Evolutionary conservation across 371 early-diverging fungal species (phyloP), one percentile per base, ranked within the genome.

Genomic region (Coemansia linderi): DNA sequence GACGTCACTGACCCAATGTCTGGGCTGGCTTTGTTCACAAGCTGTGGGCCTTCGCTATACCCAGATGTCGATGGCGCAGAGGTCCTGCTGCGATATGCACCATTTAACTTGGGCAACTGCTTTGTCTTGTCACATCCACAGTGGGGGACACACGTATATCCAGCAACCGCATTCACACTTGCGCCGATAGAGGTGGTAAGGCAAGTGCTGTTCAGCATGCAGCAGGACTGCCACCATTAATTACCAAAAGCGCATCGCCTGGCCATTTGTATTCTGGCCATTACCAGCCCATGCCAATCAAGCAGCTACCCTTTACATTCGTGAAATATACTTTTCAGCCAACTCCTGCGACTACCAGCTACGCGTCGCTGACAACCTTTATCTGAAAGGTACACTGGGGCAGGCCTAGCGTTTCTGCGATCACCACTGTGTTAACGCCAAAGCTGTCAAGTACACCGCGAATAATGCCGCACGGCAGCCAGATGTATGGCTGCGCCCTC

Each of bases 311-410:
- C n/a, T 4, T n/a, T 46, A 46, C 46, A 46, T 46, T 46, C 22
- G 2, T 22, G 5, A 46, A 19, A 46, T 8, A 19, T 52, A 27
- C 12, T 29, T 27, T 7, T 12, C 19, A n/a, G 19, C 15, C 27
- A 31, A 27, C 5, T 6, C 27, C 9, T 31, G 2, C 54, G 22
- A 19, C 13, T 22, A n/a, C 37, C 37, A 38, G 46, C 33, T 59
- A 71, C 19, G 70, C 71, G 33, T 65, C 65, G 9, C 65, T 65
- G 10, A 88, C 87, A 44, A 91, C 89, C 68, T 93, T 93, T 82
- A 95, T 92, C 79, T 95, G 94, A 74, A 95, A 95, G 48, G 93
- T 91, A 90, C 95, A 95, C 86, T 94, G 93, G 31, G 97, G 97
- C 22, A 95, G 80, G 40, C 85, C 87, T 8, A 90, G 84, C 4